Evolutionary conservation across 768 basidiomycete species (phyloP).

Genomic region (Lactarius psammicola): DNA sequence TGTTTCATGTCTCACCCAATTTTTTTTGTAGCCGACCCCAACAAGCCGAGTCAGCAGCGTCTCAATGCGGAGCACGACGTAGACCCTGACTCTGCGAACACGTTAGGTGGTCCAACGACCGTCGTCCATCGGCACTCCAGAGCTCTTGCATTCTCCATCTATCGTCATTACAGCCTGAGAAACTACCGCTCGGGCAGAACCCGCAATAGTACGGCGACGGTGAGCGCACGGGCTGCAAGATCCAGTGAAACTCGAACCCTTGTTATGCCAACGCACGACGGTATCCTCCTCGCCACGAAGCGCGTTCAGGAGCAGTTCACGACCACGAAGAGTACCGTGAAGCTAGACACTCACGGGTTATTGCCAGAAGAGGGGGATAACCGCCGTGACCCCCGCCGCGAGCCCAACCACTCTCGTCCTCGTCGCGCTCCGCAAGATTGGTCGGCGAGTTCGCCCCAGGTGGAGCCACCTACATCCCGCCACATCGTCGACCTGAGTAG

Average conservation of each 20-base stretch:
- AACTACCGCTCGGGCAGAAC: constrained; percentile 24
- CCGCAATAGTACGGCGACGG: constrained; percentile 31
- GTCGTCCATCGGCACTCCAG: constrained; percentile 84
- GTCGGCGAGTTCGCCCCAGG: not conserved
- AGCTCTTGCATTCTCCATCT: constrained; percentile 75
- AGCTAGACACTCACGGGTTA: constrained; percentile 12
- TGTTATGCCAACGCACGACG: constrained; percentile 26
- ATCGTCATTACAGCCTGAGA: constrained; percentile 53
- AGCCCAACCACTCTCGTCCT: not conserved
- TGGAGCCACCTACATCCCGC: not conserved
- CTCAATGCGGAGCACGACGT: constrained; percentile 58
- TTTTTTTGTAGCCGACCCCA: constrained; percentile 45
- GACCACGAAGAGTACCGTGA: constrained; percentile 32
- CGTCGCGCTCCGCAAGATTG: constrained; percentile 8
- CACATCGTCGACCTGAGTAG: constrained; percentile 18
- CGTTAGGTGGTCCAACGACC: constrained; percentile 54
- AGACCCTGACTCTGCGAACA: constrained; percentile 46
- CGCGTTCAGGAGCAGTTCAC: constrained; percentile 67
- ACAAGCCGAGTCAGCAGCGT: constrained; percentile 66
- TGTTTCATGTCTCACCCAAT: constrained; percentile 4
- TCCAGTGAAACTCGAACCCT: constrained; percentile 11
- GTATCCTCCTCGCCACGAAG: constrained; percentile 67
- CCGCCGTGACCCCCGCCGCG: constrained; percentile 10
- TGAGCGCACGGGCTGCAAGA: constrained; percentile 27
- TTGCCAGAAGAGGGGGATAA: constrained; percentile 17